Percentiles rank a stretch among this genome's conserved stretches.
These are phyloP conservation scores for Mucor irregularis DNA, from an alignment of 371 early-diverging fungal species.

Conservation along the genomic window DNA sequence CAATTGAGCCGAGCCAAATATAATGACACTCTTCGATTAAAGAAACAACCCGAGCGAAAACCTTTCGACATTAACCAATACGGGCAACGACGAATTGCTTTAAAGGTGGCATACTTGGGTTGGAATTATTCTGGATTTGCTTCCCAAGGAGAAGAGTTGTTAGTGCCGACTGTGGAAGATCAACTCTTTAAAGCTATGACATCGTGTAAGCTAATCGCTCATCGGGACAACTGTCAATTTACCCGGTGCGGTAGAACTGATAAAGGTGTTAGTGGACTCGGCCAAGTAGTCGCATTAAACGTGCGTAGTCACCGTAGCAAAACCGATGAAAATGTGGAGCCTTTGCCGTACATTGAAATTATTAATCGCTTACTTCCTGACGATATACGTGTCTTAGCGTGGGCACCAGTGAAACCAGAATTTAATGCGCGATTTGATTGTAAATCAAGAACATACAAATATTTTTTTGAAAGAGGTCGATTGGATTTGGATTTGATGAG, in stretches of 20 bases:
- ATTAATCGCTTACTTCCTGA: constrained; percentile 85
- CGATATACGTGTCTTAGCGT: constrained; percentile 90
- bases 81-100: constrained; percentile 77
- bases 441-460: constrained; percentile 84
- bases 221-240: constrained; percentile 60
- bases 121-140: constrained; percentile 93
- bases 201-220: constrained; percentile 69
- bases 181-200: constrained; percentile 79
- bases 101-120: constrained; percentile 91
- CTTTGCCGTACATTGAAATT: constrained; percentile 76
- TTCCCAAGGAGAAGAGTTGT: constrained; percentile 51
- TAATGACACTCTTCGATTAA: background rate
- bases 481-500: constrained; percentile 76
- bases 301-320: constrained; percentile 61
- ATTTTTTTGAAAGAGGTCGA: constrained; percentile 77
- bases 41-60: background rate
- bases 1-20: background rate
- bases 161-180: constrained; percentile 79
- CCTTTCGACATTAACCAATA: constrained; percentile 82
- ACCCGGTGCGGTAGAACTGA: constrained; percentile 94
- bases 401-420: constrained; percentile 76
- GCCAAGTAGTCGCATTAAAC: constrained; percentile 86
- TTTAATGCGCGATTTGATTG: constrained; percentile 95
- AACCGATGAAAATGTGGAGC: constrained; percentile 7
- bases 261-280: constrained; percentile 91